Base-by-base conservation (phyloP, 306 rosid genomes). In the Prunus persica region DNA sequence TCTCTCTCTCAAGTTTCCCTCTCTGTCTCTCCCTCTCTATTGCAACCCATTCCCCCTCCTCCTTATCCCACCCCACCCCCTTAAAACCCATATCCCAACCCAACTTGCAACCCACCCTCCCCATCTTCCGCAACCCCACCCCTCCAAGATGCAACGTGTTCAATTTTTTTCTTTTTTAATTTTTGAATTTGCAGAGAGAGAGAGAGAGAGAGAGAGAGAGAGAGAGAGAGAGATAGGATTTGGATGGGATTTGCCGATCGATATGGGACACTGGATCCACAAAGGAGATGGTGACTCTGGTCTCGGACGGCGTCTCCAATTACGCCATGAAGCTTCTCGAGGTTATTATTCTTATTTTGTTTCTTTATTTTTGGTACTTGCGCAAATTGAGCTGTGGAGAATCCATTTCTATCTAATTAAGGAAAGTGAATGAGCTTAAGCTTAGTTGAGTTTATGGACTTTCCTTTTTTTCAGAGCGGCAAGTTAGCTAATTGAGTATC, bases 251-350 rank as follows among this genome's bases (percentile, higher is more conserved):
- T 27, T 27, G 28, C 3, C 2, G 28, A 27, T 96, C 99, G 54
- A 89, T 96, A 19, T 91, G 93, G 51, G 87, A 91, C 82, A 87
- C 92, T 70, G 88, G 97, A 78, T 87, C 98, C 79, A 80, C 55
- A 50, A 92, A 91, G 90, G 97, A 89, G 64, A 91, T 96, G 99
- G 98, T 96, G 28, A 98, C 73, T 9, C 84, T 96, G 81, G 89
- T 96, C 83, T 96, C 99, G 10, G 98, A 96, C 78, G 99, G 98
- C 7, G 96, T 96, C 22, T 96, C 99, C 47, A 81, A 86, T 69
- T 92, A 79, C 81, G 99, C 99, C 75, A 83, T 80, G 82, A 84
- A 55, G 67, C 97, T 96, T 75, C 91, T 95, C 51, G 67, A 75
- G 95, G 99, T 94, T 18, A 69, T 30, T 56, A 22, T 0, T 22